Base-by-base conservation (phyloP, 495 filamentous ascomycete species). In the Umbilicaria muhlenbergii region DNA sequence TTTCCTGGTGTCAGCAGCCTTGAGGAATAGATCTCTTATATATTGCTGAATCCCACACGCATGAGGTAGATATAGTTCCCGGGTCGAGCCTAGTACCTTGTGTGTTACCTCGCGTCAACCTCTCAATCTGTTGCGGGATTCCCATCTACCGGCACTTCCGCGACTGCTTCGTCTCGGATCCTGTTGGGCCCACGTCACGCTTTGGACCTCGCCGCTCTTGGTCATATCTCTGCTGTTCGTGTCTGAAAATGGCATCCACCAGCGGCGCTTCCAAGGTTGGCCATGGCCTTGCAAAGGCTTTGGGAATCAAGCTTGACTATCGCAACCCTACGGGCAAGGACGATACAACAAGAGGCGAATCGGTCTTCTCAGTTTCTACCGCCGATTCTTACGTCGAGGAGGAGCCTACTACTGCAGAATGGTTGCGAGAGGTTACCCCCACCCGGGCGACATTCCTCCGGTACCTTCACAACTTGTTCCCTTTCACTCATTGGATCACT, bases 401-500 rank as follows among this genome's bases (percentile, higher is more conserved):
- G 12, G 84, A 88, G 44, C 91, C 91, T 1, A 82, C 75, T 1
- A 68, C 73, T 0, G 42, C 56, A 21, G 88, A 93, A 56, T 94
- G 80, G 77, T 45, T 95, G 32, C 51, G 54, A 1, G 70, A 76
- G 3, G 51, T 79, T 21, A 58, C 67, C 6, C 91, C 91, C 0
- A 64, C 69, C 7, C 56, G 63, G 6, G 47, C 47, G 1, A 70
- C 81, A 11, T 16, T 81, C 12, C 43, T 52, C 11, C 50, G 63
- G 1, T 96, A 94, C 52, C 38, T 77, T 18, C 52, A 69, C 32
- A 75, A 69, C 13, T 62, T 98, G 11, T 92, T 98, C 54, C 91
- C 91, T 1, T 95, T 95, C 53, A 51, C 82, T 14, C 69, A 74
- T 1, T 98, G 91, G 91, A 91, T 98, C 48, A 62, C 64, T 10